A percentile compares a stretch with the other conserved stretches of the same genome.
Conservation (phyloP, 2,329 filamentous ascomycete species). For the Uncinocarpus reesii region DNA sequence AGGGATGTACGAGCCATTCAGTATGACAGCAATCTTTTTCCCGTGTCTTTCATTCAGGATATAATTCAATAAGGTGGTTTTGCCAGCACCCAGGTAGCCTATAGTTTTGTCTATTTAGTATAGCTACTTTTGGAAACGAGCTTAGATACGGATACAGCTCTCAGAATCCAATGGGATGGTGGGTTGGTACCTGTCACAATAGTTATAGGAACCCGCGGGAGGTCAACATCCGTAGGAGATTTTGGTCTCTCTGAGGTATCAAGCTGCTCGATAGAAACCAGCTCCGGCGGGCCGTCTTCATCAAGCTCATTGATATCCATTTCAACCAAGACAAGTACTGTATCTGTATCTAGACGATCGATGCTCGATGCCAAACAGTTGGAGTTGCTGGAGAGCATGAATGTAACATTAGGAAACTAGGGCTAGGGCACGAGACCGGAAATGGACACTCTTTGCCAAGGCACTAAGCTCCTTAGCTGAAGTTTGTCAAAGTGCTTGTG, state of each 20-base stretch:
- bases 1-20: constrained; percentile 57
- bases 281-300: constrained; percentile 36
- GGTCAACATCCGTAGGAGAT: constrained; percentile 21
- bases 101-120: constrained; percentile 3
- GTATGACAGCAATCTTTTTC: constrained; percentile 94
- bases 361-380: not conserved
- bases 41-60: constrained; percentile 91
- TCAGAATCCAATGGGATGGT: not conserved
- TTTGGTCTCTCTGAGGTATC: constrained; percentile 20
- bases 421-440: not conserved
- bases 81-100: constrained; percentile 93
- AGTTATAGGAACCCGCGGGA: constrained; percentile 41
- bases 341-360: not conserved
- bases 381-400: not conserved
- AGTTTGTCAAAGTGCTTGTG: too few relatives aligned
- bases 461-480: too few relatives aligned
- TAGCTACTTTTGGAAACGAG: not conserved
- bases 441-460: not conserved
- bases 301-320: constrained; percentile 21
- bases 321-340: not conserved
- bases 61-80: constrained; percentile 91
- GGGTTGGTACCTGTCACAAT: constrained; percentile 38
- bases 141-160: not conserved
- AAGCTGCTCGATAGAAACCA: constrained; percentile 32
- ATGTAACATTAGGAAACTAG: not conserved